These are phyloP conservation scores for Adansonia gregorii DNA, from an alignment of 441 rosid species.

Conservation along the genomic window DNA sequence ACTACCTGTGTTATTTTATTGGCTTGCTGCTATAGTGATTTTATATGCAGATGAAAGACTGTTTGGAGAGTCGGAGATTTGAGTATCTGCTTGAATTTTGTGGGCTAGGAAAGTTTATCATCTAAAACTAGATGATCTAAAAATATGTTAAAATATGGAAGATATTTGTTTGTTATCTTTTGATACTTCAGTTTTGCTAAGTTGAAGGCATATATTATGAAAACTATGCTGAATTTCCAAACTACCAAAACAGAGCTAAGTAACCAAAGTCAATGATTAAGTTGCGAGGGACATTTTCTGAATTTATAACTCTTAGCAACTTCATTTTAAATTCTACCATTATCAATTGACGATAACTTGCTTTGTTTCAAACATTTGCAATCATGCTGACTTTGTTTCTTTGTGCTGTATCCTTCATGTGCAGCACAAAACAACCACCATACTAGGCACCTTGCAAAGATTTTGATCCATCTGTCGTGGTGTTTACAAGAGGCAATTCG, in stretches of 20 bases:
- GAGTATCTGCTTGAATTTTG: neutral
- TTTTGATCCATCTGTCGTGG: slow-evolving; percentile 79
- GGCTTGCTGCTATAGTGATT: neutral
- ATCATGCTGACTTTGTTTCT: neutral
- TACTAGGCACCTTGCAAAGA: slow-evolving; percentile 89
- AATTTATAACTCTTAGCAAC: neutral
- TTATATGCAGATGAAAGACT: neutral
- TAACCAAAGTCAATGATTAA: neutral
- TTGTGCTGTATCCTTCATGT: slow-evolving; percentile 13
- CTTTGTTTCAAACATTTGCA: neutral
- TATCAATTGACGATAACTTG: neutral
- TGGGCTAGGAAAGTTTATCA: neutral
- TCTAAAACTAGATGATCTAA: neutral
- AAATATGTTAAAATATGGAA: neutral
- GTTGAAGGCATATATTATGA: neutral
- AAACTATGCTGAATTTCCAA: neutral
- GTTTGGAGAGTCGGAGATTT: neutral
- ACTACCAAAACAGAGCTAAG: neutral
- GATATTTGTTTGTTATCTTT: slow-evolving; percentile 9
- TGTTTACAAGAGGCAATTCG: slow-evolving; percentile 76
- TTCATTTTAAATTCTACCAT: neutral
- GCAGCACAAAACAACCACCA: slow-evolving; percentile 74
- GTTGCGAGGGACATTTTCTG: neutral
- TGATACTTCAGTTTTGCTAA: neutral
- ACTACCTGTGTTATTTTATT: neutral